These are phyloP conservation scores for Cystobasidium slooffiae DNA, from an alignment of 1,284 basidiomycete species.

Conservation along the genomic window DNA sequence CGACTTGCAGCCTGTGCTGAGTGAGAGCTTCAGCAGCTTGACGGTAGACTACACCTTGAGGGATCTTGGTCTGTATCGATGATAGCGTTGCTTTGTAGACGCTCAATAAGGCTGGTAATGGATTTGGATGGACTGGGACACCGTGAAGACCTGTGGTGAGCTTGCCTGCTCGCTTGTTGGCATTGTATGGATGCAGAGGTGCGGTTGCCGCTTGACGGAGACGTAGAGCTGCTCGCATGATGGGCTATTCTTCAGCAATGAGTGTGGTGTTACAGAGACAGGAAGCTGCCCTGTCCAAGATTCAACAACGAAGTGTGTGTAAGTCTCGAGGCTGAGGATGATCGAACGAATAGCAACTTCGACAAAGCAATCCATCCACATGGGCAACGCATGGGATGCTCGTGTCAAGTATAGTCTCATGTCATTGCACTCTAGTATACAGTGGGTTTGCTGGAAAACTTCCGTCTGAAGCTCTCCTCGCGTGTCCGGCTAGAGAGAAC, in stretches of 20 bases:
- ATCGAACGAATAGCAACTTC: conserved; percentile 24
- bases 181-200: conserved; percentile 32
- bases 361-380: background rate
- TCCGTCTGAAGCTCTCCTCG: no score
- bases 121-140: conserved; percentile 68
- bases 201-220: conserved; percentile 27
- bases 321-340: background rate
- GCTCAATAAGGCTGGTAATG: conserved; percentile 74
- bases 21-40: conserved; percentile 87
- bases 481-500: no score
- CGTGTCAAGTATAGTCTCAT: no score
- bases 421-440: no score
- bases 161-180: conserved; percentile 59
- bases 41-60: conserved; percentile 81
- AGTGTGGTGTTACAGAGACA: background rate
- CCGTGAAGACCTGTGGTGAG: conserved; percentile 76
- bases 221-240: conserved; percentile 35
- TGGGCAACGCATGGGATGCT: no score
- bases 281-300: no score
- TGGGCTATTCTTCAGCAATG: background rate
- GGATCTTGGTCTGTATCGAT: conserved; percentile 68
- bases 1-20: conserved; percentile 75
- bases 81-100: conserved; percentile 81
- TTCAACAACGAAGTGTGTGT: no score
- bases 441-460: no score